These are phyloP conservation scores for Lophiostoma macrostomum DNA, from an alignment of 495 filamentous ascomycete genomes.

Conservation along the genomic window DNA sequence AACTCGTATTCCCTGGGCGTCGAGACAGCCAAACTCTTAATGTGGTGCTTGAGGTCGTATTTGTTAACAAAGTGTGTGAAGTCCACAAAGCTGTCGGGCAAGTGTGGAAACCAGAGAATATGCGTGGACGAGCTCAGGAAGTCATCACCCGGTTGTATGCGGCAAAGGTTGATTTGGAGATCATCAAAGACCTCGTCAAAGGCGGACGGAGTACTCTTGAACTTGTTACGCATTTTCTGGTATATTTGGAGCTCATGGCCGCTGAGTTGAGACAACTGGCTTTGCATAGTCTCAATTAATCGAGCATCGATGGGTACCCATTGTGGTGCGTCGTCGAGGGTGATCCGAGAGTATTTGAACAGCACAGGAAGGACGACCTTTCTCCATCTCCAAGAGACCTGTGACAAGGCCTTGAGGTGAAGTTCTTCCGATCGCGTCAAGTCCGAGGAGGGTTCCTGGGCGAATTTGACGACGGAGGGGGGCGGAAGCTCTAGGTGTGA, in stretches of 20 bases:
- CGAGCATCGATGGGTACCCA: conserved; percentile 30
- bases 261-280: conserved; percentile 16
- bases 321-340: conserved; percentile 20
- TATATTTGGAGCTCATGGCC: conserved; percentile 28
- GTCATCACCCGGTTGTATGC: conserved; percentile 20
- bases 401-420: conserved; percentile 24
- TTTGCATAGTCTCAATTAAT: conserved; percentile 26
- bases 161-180: conserved; percentile 22
- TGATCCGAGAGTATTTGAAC: conserved; percentile 19
- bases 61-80: conserved; percentile 12
- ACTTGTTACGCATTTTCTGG: conserved; percentile 23
- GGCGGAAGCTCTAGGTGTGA: conserved; percentile 16
- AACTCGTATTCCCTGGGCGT: conserved; percentile 29
- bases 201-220: conserved; percentile 22
- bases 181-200: conserved; percentile 25
- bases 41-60: conserved; percentile 19
- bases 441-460: conserved; percentile 23
- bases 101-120: conserved; percentile 24
- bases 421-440: conserved; percentile 10
- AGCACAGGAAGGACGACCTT: conserved; percentile 27
- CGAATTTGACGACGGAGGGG: conserved; percentile 25
- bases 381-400: conserved; percentile 22
- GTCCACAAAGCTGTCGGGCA: conserved; percentile 13
- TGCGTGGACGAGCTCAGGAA: conserved; percentile 13
- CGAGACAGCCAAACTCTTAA: conserved; percentile 22